Evolutionary conservation across 2,329 filamentous ascomycete species (phyloP), one percentile per base, ranked within the genome.

Genomic region (Stemphylium vesicarium): DNA sequence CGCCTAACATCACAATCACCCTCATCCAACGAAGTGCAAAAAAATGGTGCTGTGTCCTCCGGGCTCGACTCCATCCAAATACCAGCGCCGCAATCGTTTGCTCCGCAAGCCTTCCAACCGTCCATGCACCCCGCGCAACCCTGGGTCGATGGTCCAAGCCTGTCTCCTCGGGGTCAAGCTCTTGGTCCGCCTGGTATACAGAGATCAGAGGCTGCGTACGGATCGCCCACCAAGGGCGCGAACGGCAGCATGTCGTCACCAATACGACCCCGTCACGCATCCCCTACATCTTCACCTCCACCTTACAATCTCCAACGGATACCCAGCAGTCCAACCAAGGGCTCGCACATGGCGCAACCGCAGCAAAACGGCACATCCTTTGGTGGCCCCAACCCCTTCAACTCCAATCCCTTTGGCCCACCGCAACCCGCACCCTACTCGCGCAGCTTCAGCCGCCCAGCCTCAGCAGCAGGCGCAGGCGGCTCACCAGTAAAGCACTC

Each of bases 1-100:
- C 79, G 81, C 42, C 73, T 85, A 50, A 81, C 79, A 20, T 82
- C 82, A 13, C 73, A 78, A 9, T 83, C 82, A 9, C 80, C 81
- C 18, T 65, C 64, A 13, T 58, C 69, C 22, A 58, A 51, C 9
- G 38, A 56, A 18, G 24, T 40, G 20, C 57, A 64, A 32, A 22
- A 60, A 3, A 73, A 69, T 41, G 68, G 68, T 7, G 47, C 49
- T 18, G 54, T 42, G 9, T 35, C 64, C 20, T 26, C 57, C 24
- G 37, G 36, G 7, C 44, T 68, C 11, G 63, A 66, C 16, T 48
- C 68, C 16, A 64, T 69, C 7, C 52, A 64, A 31, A 64, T 66
- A 42, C 69, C 68, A 18, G 48, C 51, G 36, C 62, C 62, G 31
- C 58, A 48, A 33, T 50, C 49, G 1, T 31, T 43, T 26, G 38